Percentiles rank a stretch among this genome's conserved stretches.
Evolutionary conservation across 1,284 basidiomycete species (phyloP).

Genomic region (Cryptococcus amylolentus): DNA sequence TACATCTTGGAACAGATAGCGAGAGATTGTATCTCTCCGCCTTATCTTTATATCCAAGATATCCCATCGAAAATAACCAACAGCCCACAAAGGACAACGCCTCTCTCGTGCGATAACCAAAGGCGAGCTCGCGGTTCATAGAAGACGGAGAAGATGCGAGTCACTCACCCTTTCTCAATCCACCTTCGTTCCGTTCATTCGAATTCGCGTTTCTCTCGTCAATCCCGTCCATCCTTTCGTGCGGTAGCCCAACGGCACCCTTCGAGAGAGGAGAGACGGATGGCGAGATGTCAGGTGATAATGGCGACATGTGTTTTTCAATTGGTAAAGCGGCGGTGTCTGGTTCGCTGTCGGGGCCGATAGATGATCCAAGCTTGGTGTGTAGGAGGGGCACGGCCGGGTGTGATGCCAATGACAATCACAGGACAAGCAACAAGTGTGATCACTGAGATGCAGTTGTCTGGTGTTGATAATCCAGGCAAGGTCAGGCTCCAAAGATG

Average conservation of each 20-base stretch:
- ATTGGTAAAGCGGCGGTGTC: no score
- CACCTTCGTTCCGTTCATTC: neutral
- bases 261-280: neutral
- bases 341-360: no score
- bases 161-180: conserved; percentile 1
- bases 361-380: no score
- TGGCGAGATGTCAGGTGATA: neutral
- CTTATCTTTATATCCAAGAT: no score
- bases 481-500: no score
- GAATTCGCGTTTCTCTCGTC: neutral
- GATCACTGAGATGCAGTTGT: no score
- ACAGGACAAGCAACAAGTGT: no score
- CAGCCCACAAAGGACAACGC: neutral
- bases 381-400: neutral
- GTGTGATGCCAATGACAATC: no score
- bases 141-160: neutral
- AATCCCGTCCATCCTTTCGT: neutral
- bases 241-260: neutral
- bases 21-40: neutral
- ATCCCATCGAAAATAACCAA: no score
- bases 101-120: neutral
- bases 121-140: neutral
- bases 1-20: neutral
- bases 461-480: no score
- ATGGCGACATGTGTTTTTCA: neutral